phyloP scores from a whole-genome alignment of 2,329 filamentous ascomycete species.

The Sporothrix inflata region DNA sequence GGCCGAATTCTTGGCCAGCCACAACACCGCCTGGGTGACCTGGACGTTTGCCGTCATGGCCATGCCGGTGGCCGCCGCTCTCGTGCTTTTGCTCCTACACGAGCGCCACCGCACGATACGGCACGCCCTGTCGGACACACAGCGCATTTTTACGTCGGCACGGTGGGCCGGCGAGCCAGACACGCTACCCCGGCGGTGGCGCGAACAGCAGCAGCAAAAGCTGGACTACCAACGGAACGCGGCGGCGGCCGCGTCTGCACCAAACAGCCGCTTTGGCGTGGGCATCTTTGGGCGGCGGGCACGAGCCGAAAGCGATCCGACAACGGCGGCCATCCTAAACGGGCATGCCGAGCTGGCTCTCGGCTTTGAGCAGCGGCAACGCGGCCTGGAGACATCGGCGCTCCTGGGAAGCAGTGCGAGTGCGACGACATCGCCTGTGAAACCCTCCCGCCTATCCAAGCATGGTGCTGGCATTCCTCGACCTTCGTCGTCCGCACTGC shows the following conservation, averaged over 20 bases:
- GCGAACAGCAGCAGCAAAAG: slow-evolving; percentile 16
- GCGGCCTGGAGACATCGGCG: slow-evolving; percentile 15
- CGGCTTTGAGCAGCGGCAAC: not conserved
- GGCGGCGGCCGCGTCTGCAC: not conserved
- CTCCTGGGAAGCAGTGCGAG: slow-evolving; percentile 38
- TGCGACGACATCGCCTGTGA: not conserved
- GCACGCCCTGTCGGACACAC: slow-evolving; percentile 65
- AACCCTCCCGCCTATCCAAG: not conserved
- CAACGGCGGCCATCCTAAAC: not conserved
- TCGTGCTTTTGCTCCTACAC: slow-evolving; percentile 64
- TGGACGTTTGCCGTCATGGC: slow-evolving; percentile 74
- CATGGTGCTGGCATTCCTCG: not conserved
- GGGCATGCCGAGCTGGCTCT: not conserved
- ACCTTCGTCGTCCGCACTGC: not conserved
- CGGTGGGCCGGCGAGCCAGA: slow-evolving; percentile 67
- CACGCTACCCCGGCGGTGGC: slow-evolving; percentile 44
- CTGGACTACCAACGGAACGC: not conserved
- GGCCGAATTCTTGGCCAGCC: slow-evolving; percentile 56
- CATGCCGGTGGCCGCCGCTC: slow-evolving; percentile 67
- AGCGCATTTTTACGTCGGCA: slow-evolving; percentile 67
- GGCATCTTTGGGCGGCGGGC: not conserved
- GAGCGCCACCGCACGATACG: slow-evolving; percentile 66
- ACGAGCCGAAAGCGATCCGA: not conserved
- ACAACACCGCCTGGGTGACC: slow-evolving; percentile 70
- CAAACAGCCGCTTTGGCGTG: not conserved